Percentiles rank a stretch among this genome's conserved stretches.
Evolutionary conservation across 495 filamentous ascomycete species (phyloP).

Genomic region (Aspergillus cavernicola): DNA sequence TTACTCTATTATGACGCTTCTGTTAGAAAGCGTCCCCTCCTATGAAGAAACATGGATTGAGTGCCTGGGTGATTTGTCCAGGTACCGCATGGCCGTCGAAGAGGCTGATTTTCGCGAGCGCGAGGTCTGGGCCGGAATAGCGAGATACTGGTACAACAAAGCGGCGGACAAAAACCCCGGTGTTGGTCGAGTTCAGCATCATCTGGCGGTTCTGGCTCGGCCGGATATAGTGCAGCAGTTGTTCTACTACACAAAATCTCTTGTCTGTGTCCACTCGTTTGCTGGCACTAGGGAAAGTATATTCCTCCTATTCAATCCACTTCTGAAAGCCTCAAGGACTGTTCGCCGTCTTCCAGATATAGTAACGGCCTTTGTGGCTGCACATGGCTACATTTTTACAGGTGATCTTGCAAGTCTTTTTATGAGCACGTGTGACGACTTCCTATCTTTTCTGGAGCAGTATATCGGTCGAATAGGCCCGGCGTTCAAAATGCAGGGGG

Average conservation of each 20-base stretch:
- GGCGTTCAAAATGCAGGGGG: constrained; percentile 63
- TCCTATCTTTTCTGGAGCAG: constrained; percentile 49
- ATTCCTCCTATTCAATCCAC: constrained; percentile 64
- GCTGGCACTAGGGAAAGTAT: constrained; percentile 64
- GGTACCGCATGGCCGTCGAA: constrained; percentile 77
- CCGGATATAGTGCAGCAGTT: constrained; percentile 72
- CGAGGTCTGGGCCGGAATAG: constrained; percentile 75
- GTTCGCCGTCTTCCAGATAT: constrained; percentile 29
- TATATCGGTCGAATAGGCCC: constrained; percentile 56
- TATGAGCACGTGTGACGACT: constrained; percentile 42
- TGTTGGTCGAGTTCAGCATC: constrained; percentile 76
- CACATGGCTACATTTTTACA: constrained; percentile 65
- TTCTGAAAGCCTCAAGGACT: constrained; percentile 39
- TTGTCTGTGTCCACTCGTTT: constrained; percentile 51
- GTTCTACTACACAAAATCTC: constrained; percentile 62
- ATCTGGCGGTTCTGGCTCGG: constrained; percentile 75
- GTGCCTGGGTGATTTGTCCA: constrained; percentile 74
- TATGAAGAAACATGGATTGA: constrained; percentile 91
- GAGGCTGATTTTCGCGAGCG: constrained; percentile 66
- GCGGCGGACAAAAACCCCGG: constrained; percentile 68
- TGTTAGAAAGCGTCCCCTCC: constrained; percentile 69
- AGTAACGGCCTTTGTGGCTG: constrained; percentile 54
- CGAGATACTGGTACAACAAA: constrained; percentile 76
- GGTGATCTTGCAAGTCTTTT: constrained; percentile 47
- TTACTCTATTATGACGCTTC: constrained; percentile 75